These are phyloP conservation scores for Boletus edulis DNA, from an alignment of 768 basidiomycete species.

Conservation along the genomic window DNA sequence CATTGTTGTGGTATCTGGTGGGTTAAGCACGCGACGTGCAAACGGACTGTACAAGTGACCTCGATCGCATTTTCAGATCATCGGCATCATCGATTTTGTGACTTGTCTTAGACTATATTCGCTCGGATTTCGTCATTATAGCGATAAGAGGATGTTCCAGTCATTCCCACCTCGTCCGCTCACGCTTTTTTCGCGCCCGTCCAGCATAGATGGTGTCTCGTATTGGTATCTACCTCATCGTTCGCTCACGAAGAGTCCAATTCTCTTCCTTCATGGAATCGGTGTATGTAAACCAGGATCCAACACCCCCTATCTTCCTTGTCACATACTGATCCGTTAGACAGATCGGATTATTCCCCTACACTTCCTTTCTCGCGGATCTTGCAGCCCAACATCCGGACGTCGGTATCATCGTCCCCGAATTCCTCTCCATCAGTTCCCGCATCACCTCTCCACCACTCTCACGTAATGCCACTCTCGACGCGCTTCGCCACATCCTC, in stretches of 20 bases:
- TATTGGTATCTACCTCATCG: conserved; percentile 53
- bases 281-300: conserved; percentile 39
- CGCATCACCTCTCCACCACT: conserved; percentile 57
- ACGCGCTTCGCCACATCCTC: conserved; percentile 44
- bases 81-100: conserved; percentile 47
- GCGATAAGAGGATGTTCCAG: conserved; percentile 32
- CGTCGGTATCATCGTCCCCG: conserved; percentile 56
- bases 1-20: conserved; percentile 64
- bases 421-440: conserved; percentile 58
- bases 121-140: conserved; percentile 55
- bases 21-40: conserved; percentile 17
- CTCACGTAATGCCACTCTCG: conserved; percentile 38
- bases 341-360: conserved; percentile 64
- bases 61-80: conserved; percentile 40
- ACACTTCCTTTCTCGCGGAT: conserved; percentile 49
- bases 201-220: conserved; percentile 33
- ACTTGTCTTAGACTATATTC: conserved; percentile 38
- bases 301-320: too few relatives aligned
- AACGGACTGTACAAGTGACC: neutral
- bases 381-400: conserved; percentile 44
- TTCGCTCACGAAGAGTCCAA: conserved; percentile 44
- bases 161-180: conserved; percentile 56
- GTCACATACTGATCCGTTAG: too few relatives aligned
- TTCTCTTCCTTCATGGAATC: conserved; percentile 71
- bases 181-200: conserved; percentile 41